A percentile compares a stretch with the other conserved stretches of the same genome.
Conservation (phyloP, 208 protist genomes). For the Trypanosoma boissoni region DNA sequence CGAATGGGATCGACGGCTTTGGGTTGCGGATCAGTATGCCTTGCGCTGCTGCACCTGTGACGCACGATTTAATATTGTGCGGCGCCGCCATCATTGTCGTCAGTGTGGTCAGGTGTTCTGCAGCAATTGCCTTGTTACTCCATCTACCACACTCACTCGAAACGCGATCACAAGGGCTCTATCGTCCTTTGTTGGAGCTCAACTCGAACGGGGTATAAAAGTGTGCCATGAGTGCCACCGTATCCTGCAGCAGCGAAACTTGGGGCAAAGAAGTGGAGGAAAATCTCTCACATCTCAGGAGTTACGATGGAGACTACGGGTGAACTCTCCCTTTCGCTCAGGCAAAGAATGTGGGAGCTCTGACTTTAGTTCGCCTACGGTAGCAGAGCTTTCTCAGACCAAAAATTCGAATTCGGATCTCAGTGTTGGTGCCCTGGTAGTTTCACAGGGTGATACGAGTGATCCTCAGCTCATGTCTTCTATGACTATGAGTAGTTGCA, state of each 20-base stretch:
- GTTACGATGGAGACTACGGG: too few relatives aligned
- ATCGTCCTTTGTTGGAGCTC: constrained; percentile 4
- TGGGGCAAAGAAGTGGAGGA: too few relatives aligned
- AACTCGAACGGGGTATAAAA: constrained; percentile 9
- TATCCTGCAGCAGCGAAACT: constrained; percentile 14
- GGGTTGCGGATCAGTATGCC: constrained; percentile 78
- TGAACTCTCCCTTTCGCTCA: too few relatives aligned
- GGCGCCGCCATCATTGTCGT: constrained; percentile 77
- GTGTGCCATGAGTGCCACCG: constrained; percentile 38
- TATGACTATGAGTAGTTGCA: neutral
- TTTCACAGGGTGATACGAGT: too few relatives aligned
- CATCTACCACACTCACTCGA: constrained; percentile 1
- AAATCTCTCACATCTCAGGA: too few relatives aligned
- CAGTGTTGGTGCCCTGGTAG: too few relatives aligned
- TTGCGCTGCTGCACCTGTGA: constrained; percentile 57
- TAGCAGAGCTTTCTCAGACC: too few relatives aligned
- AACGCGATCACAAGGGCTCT: constrained; percentile 11
- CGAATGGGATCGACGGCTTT: constrained; percentile 44
- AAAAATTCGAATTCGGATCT: too few relatives aligned
- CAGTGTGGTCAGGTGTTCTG: constrained; percentile 85
- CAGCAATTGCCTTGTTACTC: constrained; percentile 40
- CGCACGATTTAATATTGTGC: constrained; percentile 53
- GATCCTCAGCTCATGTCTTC: neutral
- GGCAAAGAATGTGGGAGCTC: too few relatives aligned
- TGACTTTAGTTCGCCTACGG: too few relatives aligned